A percentile compares a stretch with the other conserved stretches of the same genome.
Conservation (phyloP, 1,284 basidiomycete genomes). For the Ganoderma sp. region DNA sequence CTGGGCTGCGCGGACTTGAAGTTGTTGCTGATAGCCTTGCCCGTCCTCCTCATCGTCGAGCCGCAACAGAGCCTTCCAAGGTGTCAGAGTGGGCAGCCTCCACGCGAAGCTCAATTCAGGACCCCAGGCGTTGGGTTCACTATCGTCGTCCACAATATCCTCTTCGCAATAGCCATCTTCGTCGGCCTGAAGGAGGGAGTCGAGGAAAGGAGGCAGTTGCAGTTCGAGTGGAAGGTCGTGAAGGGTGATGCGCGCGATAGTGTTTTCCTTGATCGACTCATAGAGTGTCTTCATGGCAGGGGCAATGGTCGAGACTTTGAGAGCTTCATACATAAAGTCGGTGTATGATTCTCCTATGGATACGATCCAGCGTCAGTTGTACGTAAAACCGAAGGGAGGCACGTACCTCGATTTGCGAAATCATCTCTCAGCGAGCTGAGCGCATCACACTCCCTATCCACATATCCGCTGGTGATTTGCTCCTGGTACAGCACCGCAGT, state of each 20-base stretch:
- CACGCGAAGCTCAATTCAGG: slow-evolving; percentile 71
- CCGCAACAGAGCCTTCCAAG: slow-evolving; percentile 91
- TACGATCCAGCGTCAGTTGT: not conserved
- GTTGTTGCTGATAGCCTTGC: slow-evolving; percentile 59
- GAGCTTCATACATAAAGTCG: slow-evolving; percentile 61
- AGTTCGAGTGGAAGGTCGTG: slow-evolving; percentile 79
- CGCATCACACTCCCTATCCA: slow-evolving; percentile 76
- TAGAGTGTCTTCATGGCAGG: slow-evolving; percentile 76
- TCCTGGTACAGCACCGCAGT: slow-evolving; percentile 89
- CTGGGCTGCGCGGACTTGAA: slow-evolving; percentile 63
- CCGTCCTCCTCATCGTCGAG: slow-evolving; percentile 66
- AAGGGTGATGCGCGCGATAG: slow-evolving; percentile 77
- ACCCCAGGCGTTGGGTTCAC: slow-evolving; percentile 61
- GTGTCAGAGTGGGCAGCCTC: slow-evolving; percentile 76
- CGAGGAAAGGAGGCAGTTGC: slow-evolving; percentile 80
- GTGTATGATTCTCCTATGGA: slow-evolving; percentile 59
- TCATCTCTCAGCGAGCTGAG: slow-evolving; percentile 75
- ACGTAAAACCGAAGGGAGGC: slow-evolving; percentile 7
- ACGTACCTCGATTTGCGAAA: slow-evolving; percentile 62
- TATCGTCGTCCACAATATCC: slow-evolving; percentile 50
- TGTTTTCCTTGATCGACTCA: slow-evolving; percentile 72
- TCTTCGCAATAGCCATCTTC: slow-evolving; percentile 51
- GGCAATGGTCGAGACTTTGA: slow-evolving; percentile 74
- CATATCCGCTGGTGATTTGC: slow-evolving; percentile 83
- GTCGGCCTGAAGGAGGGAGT: slow-evolving; percentile 68